These are phyloP conservation scores for Cercospora canescens DNA, from an alignment of 2,329 filamentous ascomycete genomes.

Conservation along the genomic window DNA sequence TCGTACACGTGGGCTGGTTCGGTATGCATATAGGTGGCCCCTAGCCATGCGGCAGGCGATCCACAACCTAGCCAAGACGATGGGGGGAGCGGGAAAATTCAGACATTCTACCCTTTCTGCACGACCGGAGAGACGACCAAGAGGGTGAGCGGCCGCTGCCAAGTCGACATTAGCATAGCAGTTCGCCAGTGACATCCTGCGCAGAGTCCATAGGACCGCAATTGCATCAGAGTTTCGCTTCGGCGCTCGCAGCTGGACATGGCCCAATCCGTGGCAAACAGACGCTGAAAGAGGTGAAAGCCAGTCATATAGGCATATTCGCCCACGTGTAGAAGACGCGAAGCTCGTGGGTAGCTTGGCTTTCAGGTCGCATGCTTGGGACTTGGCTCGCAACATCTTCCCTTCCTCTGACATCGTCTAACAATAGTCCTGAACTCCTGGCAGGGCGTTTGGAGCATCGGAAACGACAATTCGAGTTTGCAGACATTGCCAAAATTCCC, in stretches of 20 bases:
- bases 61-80: neutral
- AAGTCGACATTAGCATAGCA: neutral
- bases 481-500: no score
- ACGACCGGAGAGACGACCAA: neutral
- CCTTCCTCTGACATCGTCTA: neutral
- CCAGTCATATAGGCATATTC: neutral
- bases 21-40: neutral
- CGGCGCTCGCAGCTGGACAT: neutral
- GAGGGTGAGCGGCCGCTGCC: neutral
- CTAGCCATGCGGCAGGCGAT: neutral
- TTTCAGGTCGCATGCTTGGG: neutral
- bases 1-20: neutral
- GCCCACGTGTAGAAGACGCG: neutral
- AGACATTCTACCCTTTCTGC: neutral
- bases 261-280: neutral
- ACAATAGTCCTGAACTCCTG: neutral
- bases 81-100: neutral
- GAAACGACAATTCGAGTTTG: neutral
- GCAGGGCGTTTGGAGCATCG: neutral
- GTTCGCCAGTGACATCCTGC: neutral
- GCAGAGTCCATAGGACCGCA: neutral
- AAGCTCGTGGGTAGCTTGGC: neutral
- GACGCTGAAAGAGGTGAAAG: neutral
- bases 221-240: neutral
- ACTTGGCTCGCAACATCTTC: neutral